phyloP scores from a whole-genome alignment of 371 early-diverging fungal species.

The Mucor plumbeus region DNA sequence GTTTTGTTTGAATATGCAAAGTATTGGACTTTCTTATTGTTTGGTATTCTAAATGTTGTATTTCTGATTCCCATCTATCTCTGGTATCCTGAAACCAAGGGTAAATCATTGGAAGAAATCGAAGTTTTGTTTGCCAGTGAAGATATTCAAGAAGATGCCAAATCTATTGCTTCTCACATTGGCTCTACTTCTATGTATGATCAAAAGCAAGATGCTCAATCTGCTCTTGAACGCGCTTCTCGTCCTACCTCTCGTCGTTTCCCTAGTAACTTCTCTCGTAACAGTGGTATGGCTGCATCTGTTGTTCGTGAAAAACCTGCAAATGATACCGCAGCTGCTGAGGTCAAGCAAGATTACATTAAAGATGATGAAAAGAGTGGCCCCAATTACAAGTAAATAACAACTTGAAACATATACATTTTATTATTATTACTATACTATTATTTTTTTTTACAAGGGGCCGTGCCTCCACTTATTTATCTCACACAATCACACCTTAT shows the following conservation, averaged over 20 bases:
- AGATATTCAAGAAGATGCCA: slow-evolving; percentile 44
- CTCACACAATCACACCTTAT: not conserved
- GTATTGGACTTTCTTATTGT: slow-evolving; percentile 51
- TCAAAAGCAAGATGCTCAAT: slow-evolving; percentile 40
- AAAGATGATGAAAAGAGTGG: slow-evolving; percentile 32
- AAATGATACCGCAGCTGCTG: slow-evolving; percentile 37
- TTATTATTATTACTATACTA: slow-evolving; percentile 6
- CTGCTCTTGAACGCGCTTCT: slow-evolving; percentile 41
- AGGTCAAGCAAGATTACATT: slow-evolving; percentile 42
- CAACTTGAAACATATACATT: not conserved
- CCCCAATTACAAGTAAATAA: slow-evolving; percentile 46
- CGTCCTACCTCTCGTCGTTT: slow-evolving; percentile 50
- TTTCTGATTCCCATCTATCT: slow-evolving; percentile 53
- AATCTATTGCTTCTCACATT: slow-evolving; percentile 43
- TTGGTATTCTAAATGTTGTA: slow-evolving; percentile 50
- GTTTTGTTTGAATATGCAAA: slow-evolving; percentile 44
- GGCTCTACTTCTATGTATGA: slow-evolving; percentile 43
- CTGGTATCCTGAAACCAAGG: slow-evolving; percentile 60
- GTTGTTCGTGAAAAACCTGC: slow-evolving; percentile 35
- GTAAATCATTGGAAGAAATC: slow-evolving; percentile 62
- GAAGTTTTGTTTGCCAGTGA: slow-evolving; percentile 56
- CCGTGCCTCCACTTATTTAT: slow-evolving; percentile 8
- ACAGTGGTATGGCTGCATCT: slow-evolving; percentile 17
- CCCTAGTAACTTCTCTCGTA: slow-evolving; percentile 45
- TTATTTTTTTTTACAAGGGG: not conserved